phyloP scores from a whole-genome alignment of 768 basidiomycete genomes.

The Pholiota molesta region DNA sequence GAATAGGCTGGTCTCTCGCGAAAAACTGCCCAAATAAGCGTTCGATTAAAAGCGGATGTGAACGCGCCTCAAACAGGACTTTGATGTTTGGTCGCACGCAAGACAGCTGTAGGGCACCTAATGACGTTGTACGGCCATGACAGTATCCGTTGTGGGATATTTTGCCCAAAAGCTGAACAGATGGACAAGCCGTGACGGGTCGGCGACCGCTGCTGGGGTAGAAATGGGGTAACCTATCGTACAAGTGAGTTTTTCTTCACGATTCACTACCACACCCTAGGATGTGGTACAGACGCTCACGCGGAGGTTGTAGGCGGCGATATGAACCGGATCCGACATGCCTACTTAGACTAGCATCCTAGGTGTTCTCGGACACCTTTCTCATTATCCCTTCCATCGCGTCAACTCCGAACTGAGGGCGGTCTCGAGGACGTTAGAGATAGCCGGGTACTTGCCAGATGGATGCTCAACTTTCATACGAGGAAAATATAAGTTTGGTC shows the following conservation, averaged over 20 bases:
- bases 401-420: background rate
- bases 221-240: background rate
- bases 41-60: background rate
- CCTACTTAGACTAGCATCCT: background rate
- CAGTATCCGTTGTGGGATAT: background rate
- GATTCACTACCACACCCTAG: background rate
- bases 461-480: background rate
- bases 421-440: background rate
- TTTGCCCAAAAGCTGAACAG: background rate
- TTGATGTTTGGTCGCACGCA: background rate
- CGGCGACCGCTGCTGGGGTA: background rate
- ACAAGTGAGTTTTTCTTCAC: background rate
- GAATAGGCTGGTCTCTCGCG: background rate
- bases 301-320: background rate
- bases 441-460: background rate
- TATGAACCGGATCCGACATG: background rate
- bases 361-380: background rate
- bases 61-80: background rate
- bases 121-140: background rate
- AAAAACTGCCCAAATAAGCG: background rate
- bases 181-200: background rate
- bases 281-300: background rate
- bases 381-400: background rate
- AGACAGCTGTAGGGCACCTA: background rate
- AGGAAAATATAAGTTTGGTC: background rate